Base-by-base conservation (phyloP, 2,329 filamentous ascomycete genomes). In the Thielaviopsis ethacetica region DNA sequence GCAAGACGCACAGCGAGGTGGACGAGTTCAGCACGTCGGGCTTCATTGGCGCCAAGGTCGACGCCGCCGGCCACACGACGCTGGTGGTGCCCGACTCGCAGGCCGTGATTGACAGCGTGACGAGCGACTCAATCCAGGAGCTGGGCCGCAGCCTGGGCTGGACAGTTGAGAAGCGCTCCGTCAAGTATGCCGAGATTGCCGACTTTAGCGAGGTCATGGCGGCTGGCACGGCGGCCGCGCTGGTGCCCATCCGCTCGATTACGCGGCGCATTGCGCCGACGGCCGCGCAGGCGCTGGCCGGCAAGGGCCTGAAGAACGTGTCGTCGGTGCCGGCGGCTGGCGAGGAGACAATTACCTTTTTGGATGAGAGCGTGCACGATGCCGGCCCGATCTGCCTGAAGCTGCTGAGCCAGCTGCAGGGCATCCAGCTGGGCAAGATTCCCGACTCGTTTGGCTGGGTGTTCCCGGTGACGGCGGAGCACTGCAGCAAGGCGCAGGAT, bases 11-110 rank as follows among this genome's bases (percentile, higher is more conserved):
- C 65, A 85, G 82, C 61, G 89, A 94, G 69, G 81, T 98, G 62
- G 91, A 98, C 67, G 91, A 98, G 76, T 98, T 97, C 69, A 93
- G 86, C 64, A 97, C 93, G 0, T 91, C 85, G 63, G 91, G 89
- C 0, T 97, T 98, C 70, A 86, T 97, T 63, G 93, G 90, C 3
- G 85, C 88, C 5, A 76, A 79, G 64, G 77, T 78, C 59, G 70
- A 67, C 27, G 73, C 75, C 4, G 71, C 79, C 30, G 75, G 86
- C 12, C 91, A 86, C 7, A 74, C 97, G 2, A 59, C 57, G 3
- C 34, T 61, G 13, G 83, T 93, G 5, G 84, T 93, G n/a, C 91
- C 91, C 0, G 86, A 94, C 70, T 91, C 86, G 66, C 84, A 83
- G 67, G 90, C 84, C 66, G 88, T 94, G 49, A 96, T 97, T 68